A percentile compares a stretch with the other conserved stretches of the same genome.
phyloP scores from a whole-genome alignment of 495 filamentous ascomycete genomes.

The Paragyromitra xinjiangensis region DNA sequence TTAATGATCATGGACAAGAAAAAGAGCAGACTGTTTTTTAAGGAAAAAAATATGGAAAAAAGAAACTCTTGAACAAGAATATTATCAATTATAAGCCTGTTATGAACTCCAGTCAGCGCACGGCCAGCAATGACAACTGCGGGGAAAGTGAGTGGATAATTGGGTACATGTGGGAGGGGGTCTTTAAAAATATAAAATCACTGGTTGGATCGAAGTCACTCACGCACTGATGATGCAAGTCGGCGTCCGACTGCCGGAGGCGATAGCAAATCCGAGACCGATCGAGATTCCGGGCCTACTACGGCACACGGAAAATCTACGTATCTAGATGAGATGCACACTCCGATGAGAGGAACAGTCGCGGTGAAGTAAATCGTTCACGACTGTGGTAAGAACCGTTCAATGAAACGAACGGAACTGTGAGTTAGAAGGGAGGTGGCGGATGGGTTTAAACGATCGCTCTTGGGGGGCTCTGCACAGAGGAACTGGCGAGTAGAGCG shows the following conservation, averaged over 20 bases:
- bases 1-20: slow-evolving; percentile 47
- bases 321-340: slow-evolving; percentile 56
- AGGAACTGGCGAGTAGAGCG: slow-evolving; percentile 48
- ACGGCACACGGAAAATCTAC: slow-evolving; percentile 53
- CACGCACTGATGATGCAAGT: slow-evolving; percentile 55
- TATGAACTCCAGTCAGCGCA: slow-evolving; percentile 45
- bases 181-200: slow-evolving; percentile 48
- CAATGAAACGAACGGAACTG: slow-evolving; percentile 45
- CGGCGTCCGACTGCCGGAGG: slow-evolving; percentile 50
- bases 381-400: slow-evolving; percentile 49
- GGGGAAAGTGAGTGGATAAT: slow-evolving; percentile 50
- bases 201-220: slow-evolving; percentile 52
- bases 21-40: slow-evolving; percentile 45
- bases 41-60: slow-evolving; percentile 36
- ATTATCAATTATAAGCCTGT: slow-evolving; percentile 56
- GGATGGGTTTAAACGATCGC: slow-evolving; percentile 25
- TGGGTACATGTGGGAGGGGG: slow-evolving; percentile 44
- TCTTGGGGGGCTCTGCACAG: slow-evolving; percentile 53
- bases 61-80: slow-evolving; percentile 53
- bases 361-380: slow-evolving; percentile 55
- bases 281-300: slow-evolving; percentile 54
- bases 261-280: slow-evolving; percentile 54
- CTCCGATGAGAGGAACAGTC: slow-evolving; percentile 56
- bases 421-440: slow-evolving; percentile 23
- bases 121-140: slow-evolving; percentile 51